Base-by-base conservation (phyloP, 768 basidiomycete genomes). In the Trametes elegans region DNA sequence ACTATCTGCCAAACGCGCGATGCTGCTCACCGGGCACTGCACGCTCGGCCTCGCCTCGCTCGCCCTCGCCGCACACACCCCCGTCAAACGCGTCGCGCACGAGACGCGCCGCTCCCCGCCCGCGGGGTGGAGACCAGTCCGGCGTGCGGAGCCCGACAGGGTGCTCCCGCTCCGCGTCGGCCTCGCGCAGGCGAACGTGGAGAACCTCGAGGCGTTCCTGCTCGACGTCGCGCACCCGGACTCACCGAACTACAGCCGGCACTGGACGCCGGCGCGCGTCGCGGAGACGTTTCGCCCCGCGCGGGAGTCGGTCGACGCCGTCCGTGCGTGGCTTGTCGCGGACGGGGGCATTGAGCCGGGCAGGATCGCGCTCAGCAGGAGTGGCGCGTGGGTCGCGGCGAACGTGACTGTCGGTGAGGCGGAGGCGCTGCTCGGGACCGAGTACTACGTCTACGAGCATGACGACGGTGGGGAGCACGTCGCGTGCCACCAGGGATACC, bases 381-480 rank as follows among this genome's bases (percentile, higher is more conserved):
- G 70, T 53, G 76, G 73, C 53, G 73, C 71, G 0, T 80, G 78
- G 76, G 55, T 82, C 26, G 67, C 72, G 34, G 57, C 76, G 43
- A 68, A 72, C 50, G 69, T 72, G 5, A 75, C 74, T 18, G 70
- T 73, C 7, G 60, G 46, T 34, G 80, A 81, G 59, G 75, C 73
- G 0, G 80, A 81, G 60, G 59, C 60, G 4, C 70, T 81, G 2
- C 61, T 81, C 34, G 63, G 69, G 31, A 65, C 79, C 3, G 73
- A 78, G 58, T 90, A 87, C 64, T 70, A 80, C 53, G 66, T 84
- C 31, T 89, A 82, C 76, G 71, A 76, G 53, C 80, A 88, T 62
- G 65, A 65, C 9, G 69, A 70, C 21, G 77, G 72, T 46, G 83
- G 79, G 18, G 68, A 73, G 31, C 69, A 86, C 36, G 69, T 88